Evolutionary conservation across 2,329 filamentous ascomycete genomes (phyloP).

Genomic region (Acephala macrosclerotiorum): DNA sequence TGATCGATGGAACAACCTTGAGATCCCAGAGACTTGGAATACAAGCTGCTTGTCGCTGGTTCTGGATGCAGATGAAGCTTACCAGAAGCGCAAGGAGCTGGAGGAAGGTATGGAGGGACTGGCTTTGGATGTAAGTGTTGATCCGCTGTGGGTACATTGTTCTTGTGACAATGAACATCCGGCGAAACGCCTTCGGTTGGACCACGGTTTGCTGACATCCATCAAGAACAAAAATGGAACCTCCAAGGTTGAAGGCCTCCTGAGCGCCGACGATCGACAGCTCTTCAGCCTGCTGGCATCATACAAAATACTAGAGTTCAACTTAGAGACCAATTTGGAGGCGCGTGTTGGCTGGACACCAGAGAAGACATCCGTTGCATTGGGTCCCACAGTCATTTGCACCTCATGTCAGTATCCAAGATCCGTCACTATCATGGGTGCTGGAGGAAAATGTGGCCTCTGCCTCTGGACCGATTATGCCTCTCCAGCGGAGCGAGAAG

Average conservation of each 20-base stretch:
- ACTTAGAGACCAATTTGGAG: slow-evolving; percentile 28
- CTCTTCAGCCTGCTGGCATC: slow-evolving; percentile 29
- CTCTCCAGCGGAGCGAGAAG: slow-evolving; percentile 13
- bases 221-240: background rate
- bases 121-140: background rate
- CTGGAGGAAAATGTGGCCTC: slow-evolving; percentile 26
- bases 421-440: slow-evolving; percentile 34
- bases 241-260: slow-evolving; percentile 2
- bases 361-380: slow-evolving; percentile 26
- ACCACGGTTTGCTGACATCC: background rate
- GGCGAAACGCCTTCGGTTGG: slow-evolving; percentile 11
- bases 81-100: slow-evolving; percentile 16
- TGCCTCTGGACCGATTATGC: slow-evolving; percentile 24
- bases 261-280: slow-evolving; percentile 12
- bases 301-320: slow-evolving; percentile 35
- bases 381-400: slow-evolving; percentile 30
- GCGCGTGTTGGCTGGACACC: slow-evolving; percentile 31
- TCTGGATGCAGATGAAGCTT: slow-evolving; percentile 29
- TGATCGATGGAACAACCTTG: slow-evolving; percentile 29
- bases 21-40: slow-evolving; percentile 35
- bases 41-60: slow-evolving; percentile 28
- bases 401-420: slow-evolving; percentile 28
- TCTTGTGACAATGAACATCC: slow-evolving; percentile 6
- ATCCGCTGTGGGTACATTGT: background rate
- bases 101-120: background rate